These are phyloP conservation scores for Skeletonema grethae DNA, from an alignment of 108 stramenopile genomes.

Conservation along the genomic window DNA sequence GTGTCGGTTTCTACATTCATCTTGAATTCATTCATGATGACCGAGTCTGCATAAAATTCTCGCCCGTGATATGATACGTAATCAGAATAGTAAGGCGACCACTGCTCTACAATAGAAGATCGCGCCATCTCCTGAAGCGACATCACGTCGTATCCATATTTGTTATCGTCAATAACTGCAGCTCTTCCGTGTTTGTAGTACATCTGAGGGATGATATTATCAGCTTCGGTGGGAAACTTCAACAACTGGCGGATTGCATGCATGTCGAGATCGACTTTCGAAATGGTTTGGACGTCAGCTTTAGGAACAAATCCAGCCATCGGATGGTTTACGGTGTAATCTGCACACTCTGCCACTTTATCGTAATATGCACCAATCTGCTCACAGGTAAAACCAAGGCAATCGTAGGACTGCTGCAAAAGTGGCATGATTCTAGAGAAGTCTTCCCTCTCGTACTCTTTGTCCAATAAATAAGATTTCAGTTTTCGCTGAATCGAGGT, in stretches of 20 bases:
- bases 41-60: slow-evolving; percentile 58
- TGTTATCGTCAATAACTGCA: slow-evolving; percentile 57
- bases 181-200: slow-evolving; percentile 79
- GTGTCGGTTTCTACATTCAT: slow-evolving; percentile 51
- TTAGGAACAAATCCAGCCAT: slow-evolving; percentile 67
- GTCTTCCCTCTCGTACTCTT: slow-evolving; percentile 44
- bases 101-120: slow-evolving; percentile 40
- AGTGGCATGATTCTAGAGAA: slow-evolving; percentile 49
- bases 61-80: slow-evolving; percentile 59
- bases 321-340: slow-evolving; percentile 33
- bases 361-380: slow-evolving; percentile 64
- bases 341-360: slow-evolving; percentile 46
- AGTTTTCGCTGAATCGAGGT: slow-evolving; percentile 68
- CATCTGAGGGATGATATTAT: slow-evolving; percentile 53
- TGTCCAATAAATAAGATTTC: slow-evolving; percentile 60
- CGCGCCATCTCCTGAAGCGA: slow-evolving; percentile 68
- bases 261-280: slow-evolving; percentile 76
- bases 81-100: slow-evolving; percentile 65
- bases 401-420: slow-evolving; percentile 69
- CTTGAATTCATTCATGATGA: slow-evolving; percentile 57
- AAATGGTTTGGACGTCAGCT: slow-evolving; percentile 46
- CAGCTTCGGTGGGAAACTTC: slow-evolving; percentile 37
- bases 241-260: slow-evolving; percentile 34
- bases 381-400: slow-evolving; percentile 74
- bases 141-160: slow-evolving; percentile 49